Evolutionary conservation across 257 asterid species (phyloP).

Genomic region (Forsythia suspensa): DNA sequence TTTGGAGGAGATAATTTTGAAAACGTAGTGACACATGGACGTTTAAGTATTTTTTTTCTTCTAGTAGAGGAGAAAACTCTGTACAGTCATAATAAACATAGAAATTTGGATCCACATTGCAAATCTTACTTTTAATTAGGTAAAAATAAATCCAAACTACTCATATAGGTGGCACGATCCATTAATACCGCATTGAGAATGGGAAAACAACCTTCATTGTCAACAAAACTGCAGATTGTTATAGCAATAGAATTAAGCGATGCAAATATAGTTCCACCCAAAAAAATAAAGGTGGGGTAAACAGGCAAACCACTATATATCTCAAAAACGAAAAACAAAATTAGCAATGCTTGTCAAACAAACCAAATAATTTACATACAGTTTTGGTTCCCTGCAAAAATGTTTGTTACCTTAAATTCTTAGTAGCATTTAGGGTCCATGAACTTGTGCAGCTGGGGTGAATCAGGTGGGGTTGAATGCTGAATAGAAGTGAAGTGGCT

Average conservation of each 20-base stretch:
- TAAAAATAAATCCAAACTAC: neutral
- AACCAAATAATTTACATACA: conserved; percentile 46
- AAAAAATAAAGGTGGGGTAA: conserved; percentile 54
- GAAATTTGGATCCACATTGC: too few relatives aligned
- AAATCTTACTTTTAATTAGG: too few relatives aligned
- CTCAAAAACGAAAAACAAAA: conserved; percentile 26
- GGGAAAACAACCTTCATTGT: conserved; percentile 16
- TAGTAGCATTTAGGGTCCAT: neutral
- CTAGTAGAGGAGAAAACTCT: too few relatives aligned
- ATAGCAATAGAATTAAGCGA: neutral
- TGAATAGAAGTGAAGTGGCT: conserved; percentile 68
- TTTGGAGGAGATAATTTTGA: too few relatives aligned
- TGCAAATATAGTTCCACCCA: conserved; percentile 20
- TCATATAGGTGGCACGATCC: neutral
- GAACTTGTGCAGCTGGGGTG: conserved; percentile 37
- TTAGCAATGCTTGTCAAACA: conserved; percentile 32
- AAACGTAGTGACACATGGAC: too few relatives aligned
- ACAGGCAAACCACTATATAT: conserved; percentile 48
- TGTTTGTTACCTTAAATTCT: conserved; percentile 26
- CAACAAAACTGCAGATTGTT: neutral
- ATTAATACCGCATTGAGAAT: neutral
- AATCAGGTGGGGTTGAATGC: conserved; percentile 66
- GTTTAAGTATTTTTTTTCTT: too few relatives aligned
- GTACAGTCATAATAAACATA: too few relatives aligned
- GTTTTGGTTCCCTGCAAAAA: conserved; percentile 52